A percentile compares a stretch with the other conserved stretches of the same genome.
Evolutionary conservation across 148 eudicot genomes (phyloP).

Genomic region (Silene conica): DNA sequence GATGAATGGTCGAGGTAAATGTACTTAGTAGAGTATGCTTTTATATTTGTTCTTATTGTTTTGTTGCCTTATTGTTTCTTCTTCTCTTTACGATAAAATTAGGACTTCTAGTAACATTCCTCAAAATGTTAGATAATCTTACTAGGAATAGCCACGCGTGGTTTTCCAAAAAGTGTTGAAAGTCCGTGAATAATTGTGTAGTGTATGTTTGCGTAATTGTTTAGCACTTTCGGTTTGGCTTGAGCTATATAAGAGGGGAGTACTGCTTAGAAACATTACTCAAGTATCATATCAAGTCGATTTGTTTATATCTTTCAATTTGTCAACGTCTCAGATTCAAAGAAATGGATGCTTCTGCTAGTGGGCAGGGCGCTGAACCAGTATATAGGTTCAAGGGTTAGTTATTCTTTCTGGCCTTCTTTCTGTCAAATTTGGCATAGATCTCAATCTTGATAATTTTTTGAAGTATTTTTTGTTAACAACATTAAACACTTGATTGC

Average conservation of each 20-base stretch:
- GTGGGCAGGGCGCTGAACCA: slow-evolving; percentile 79
- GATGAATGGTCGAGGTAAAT: slow-evolving; percentile 63
- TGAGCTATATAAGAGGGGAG: background rate
- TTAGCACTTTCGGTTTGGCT: background rate
- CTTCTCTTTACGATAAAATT: background rate
- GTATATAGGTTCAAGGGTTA: slow-evolving; percentile 75
- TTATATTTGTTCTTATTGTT: background rate
- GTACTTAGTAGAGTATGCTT: slow-evolving; percentile 1
- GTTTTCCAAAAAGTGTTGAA: background rate
- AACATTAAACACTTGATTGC: slow-evolving; percentile 19
- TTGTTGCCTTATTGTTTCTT: background rate
- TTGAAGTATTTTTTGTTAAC: background rate
- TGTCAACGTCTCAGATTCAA: slow-evolving; percentile 45
- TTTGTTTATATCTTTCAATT: slow-evolving; percentile 3
- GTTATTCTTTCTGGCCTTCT: slow-evolving; percentile 11
- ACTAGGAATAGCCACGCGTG: background rate
- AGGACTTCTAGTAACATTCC: background rate
- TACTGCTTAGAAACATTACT: background rate
- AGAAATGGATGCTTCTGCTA: slow-evolving; percentile 66
- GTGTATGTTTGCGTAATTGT: background rate
- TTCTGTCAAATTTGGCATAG: background rate
- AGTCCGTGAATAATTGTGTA: background rate
- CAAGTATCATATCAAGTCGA: background rate
- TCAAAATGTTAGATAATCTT: background rate
- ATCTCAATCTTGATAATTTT: background rate